Conservation (phyloP, 257 asterid species). For the Forsythia viridissima region DNA sequence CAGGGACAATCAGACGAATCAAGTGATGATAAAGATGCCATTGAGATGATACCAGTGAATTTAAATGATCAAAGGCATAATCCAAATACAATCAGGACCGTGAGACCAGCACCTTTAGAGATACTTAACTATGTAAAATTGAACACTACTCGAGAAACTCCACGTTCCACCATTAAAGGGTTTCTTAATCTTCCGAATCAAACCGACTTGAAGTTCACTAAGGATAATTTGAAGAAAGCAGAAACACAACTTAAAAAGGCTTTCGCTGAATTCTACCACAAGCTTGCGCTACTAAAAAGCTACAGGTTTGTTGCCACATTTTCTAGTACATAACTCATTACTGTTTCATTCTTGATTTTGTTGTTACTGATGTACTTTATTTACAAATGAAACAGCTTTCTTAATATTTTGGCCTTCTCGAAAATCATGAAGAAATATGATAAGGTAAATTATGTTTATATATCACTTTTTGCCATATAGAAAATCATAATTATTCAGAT, state of each 20-base stretch:
- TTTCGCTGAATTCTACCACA: slow-evolving; percentile 47
- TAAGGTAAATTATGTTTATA: slow-evolving; percentile 36
- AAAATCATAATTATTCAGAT: background rate
- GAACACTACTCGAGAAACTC: slow-evolving; percentile 36
- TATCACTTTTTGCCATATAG: background rate
- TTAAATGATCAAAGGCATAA: slow-evolving; percentile 15
- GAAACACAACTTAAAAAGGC: slow-evolving; percentile 49
- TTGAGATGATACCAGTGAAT: slow-evolving; percentile 21
- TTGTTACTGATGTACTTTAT: background rate
- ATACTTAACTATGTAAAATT: slow-evolving; percentile 43
- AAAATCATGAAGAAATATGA: slow-evolving; percentile 66
- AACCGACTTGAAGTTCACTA: slow-evolving; percentile 42
- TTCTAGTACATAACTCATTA: background rate
- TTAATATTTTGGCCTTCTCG: slow-evolving; percentile 55
- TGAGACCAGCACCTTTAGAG: slow-evolving; percentile 36
- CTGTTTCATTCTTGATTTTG: background rate
- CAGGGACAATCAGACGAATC: slow-evolving; percentile 12
- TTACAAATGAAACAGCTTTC: slow-evolving; percentile 39
- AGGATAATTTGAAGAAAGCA: slow-evolving; percentile 44
- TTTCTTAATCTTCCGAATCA: slow-evolving; percentile 37
- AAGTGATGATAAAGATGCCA: background rate
- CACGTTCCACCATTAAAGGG: slow-evolving; percentile 44
- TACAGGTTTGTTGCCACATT: slow-evolving; percentile 31
- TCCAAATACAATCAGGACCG: slow-evolving; percentile 4
- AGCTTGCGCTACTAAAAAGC: slow-evolving; percentile 51